These are phyloP conservation scores for Populus deltoides DNA, from an alignment of 345 rosid species.

Conservation along the genomic window DNA sequence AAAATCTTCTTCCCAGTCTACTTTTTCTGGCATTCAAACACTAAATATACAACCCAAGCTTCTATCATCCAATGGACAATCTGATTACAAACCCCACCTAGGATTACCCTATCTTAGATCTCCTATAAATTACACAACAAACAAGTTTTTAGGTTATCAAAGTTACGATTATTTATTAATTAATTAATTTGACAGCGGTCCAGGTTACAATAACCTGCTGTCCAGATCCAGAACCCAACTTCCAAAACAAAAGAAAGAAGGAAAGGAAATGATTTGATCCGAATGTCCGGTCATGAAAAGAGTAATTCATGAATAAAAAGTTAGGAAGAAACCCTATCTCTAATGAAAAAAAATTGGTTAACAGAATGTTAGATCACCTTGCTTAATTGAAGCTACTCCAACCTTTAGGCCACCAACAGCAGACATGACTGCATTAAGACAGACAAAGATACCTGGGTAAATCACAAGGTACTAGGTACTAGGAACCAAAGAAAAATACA, in stretches of 20 bases:
- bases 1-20: too few species aligned
- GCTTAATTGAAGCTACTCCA: slow-evolving; percentile 64
- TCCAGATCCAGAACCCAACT: not conserved
- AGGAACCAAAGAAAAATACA: slow-evolving; percentile 2
- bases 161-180: not conserved
- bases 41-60: not conserved
- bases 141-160: not conserved
- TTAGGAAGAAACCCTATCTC: not conserved
- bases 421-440: slow-evolving; percentile 71
- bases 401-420: slow-evolving; percentile 97
- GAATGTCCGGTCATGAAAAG: not conserved
- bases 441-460: slow-evolving; percentile 8
- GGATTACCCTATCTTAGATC: not conserved
- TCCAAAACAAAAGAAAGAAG: not conserved
- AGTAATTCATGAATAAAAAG: not conserved
- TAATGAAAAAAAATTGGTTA: not conserved
- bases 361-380: slow-evolving; percentile 46
- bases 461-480: not conserved
- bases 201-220: not conserved
- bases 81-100: not conserved
- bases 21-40: too few species aligned
- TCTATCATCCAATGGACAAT: not conserved
- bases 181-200: not conserved
- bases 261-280: not conserved
- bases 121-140: not conserved